Evolutionary conservation across 805 yeast species (phyloP).

Genomic region (Diddensiella caesifluorescens): DNA sequence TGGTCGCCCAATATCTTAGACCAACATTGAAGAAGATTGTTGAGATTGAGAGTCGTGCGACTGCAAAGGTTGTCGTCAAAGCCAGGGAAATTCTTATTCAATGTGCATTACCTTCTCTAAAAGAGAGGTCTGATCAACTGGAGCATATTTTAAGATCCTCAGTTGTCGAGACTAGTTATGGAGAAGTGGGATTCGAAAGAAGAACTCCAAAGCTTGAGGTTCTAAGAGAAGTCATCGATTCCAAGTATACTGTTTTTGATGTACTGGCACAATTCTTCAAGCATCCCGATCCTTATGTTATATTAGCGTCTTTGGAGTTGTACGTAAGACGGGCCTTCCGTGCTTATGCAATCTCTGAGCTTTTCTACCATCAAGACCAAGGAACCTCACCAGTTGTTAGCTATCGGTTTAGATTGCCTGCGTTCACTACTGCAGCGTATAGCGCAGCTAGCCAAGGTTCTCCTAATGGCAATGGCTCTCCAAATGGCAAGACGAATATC

Average conservation of each 20-base stretch:
- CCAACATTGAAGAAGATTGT: constrained; percentile 72
- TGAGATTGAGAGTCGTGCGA: constrained; percentile 81
- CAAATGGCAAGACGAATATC: constrained; percentile 19
- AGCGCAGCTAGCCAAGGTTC: constrained; percentile 42
- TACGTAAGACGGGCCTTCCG: constrained; percentile 95
- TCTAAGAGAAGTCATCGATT: constrained; percentile 88
- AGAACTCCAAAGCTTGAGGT: constrained; percentile 75
- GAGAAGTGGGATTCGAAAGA: constrained; percentile 72
- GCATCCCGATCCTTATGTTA: constrained; percentile 78
- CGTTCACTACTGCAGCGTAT: constrained; percentile 63
- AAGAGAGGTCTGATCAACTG: constrained; percentile 94
- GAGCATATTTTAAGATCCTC: constrained; percentile 92
- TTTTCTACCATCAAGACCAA: constrained; percentile 51
- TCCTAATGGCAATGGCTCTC: constrained; percentile 41
- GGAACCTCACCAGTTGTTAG: constrained; percentile 60
- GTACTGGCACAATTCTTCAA: constrained; percentile 88
- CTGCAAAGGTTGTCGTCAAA: constrained; percentile 89
- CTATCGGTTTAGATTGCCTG: constrained; percentile 85
- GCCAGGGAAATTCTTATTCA: constrained; percentile 95
- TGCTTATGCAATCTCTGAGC: constrained; percentile 82
- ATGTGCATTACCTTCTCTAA: constrained; percentile 92
- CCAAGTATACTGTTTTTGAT: constrained; percentile 93
- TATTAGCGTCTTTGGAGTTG: constrained; percentile 94
- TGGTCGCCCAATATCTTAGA: constrained; percentile 62
- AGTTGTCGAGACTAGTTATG: constrained; percentile 84